phyloP scores from a whole-genome alignment of 768 basidiomycete species.

The Crucibulum laeve region DNA sequence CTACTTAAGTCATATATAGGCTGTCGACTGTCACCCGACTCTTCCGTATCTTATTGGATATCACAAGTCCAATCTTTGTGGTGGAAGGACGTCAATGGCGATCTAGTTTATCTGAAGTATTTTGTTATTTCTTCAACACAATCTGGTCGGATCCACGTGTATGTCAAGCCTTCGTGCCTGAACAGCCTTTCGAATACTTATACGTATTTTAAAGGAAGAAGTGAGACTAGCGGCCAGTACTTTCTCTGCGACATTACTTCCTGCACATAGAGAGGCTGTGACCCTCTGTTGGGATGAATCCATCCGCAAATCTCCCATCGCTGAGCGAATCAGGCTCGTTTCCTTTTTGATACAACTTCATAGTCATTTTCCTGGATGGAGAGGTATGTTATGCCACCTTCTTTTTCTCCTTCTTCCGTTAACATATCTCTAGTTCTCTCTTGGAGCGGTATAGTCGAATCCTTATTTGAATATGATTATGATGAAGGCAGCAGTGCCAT shows the following conservation, averaged over 20 bases:
- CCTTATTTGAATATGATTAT: constrained; percentile 52
- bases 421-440: constrained; percentile 45
- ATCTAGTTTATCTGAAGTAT: constrained; percentile 53
- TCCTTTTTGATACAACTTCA: constrained; percentile 65
- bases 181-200: not conserved
- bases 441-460: constrained; percentile 59
- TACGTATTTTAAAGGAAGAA: constrained; percentile 50
- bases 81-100: constrained; percentile 69
- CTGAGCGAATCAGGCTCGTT: constrained; percentile 53
- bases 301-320: constrained; percentile 47
- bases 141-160: constrained; percentile 66
- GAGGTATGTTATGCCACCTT: constrained; percentile 36
- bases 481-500: constrained; percentile 15
- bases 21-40: constrained; percentile 48
- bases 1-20: constrained; percentile 22
- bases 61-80: constrained; percentile 56
- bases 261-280: constrained; percentile 63
- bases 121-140: constrained; percentile 54
- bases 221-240: constrained; percentile 55
- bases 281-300: constrained; percentile 66
- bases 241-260: constrained; percentile 55
- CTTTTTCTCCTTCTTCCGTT: not conserved
- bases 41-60: constrained; percentile 64
- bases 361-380: constrained; percentile 67
- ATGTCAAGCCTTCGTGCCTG: constrained; percentile 12